A percentile compares a stretch with the other conserved stretches of the same genome.
phyloP scores from a whole-genome alignment of 352 stramenopile species.

The Phytophthora sansomeana region DNA sequence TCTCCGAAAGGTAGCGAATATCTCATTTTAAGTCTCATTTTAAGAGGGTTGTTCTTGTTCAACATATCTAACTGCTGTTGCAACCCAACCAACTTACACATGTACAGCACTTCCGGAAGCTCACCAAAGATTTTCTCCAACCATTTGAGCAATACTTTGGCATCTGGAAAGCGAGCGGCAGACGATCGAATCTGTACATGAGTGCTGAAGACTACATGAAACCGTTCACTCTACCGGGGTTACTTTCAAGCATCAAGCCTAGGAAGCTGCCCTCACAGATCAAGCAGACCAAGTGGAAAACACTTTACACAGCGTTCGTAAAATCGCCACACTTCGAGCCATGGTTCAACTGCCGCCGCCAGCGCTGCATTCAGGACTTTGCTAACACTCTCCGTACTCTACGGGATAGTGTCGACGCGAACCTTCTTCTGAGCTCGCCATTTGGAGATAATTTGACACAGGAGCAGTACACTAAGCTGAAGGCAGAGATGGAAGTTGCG shows the following conservation, averaged over 20 bases:
- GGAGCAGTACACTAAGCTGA: conserved; percentile 55
- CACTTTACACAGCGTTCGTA: conserved; percentile 78
- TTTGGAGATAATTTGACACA: conserved; percentile 53
- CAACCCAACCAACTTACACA: background rate
- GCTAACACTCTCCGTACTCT: conserved; percentile 61
- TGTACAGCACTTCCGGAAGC: conserved; percentile 81
- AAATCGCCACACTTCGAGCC: conserved; percentile 76
- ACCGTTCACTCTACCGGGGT: conserved; percentile 62
- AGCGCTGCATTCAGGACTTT: conserved; percentile 77
- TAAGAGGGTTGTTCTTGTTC: background rate
- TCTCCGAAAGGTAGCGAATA: conserved; percentile 63
- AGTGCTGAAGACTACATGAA: conserved; percentile 77
- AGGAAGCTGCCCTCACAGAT: conserved; percentile 67
- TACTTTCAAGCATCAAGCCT: conserved; percentile 66
- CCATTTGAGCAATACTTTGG: conserved; percentile 90
- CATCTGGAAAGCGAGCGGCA: conserved; percentile 72
- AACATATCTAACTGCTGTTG: background rate
- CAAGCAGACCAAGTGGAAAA: conserved; percentile 70
- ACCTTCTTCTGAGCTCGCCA: conserved; percentile 48
- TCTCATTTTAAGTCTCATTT: background rate
- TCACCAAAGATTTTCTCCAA: conserved; percentile 88
- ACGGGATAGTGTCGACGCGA: conserved; percentile 51
- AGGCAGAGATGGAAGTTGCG: conserved; percentile 56
- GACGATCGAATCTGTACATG: conserved; percentile 76
- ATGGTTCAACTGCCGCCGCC: conserved; percentile 77